Conservation (phyloP, 306 rosid species). For the Alnus rubra region DNA sequence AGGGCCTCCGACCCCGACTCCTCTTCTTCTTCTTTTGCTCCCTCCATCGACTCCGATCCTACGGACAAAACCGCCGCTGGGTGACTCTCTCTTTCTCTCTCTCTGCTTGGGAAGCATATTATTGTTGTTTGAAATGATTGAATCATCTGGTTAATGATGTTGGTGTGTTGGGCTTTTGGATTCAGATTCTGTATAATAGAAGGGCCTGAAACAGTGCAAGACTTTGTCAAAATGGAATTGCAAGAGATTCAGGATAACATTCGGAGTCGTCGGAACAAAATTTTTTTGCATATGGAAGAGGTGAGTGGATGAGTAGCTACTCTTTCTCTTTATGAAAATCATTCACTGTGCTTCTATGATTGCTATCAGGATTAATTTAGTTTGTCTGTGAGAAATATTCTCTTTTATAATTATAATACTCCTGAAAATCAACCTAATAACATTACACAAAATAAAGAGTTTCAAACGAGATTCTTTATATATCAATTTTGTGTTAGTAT, state of each 20-base stretch:
- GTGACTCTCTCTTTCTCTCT: constrained; percentile 27
- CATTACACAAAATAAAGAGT: too few relatives aligned
- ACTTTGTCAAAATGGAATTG: constrained; percentile 83
- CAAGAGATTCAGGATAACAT: constrained; percentile 88
- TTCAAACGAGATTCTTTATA: too few relatives aligned
- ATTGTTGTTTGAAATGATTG: background rate
- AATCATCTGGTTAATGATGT: background rate
- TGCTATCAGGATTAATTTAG: too few relatives aligned
- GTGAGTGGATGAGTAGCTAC: constrained; percentile 27
- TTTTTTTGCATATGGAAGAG: constrained; percentile 97
- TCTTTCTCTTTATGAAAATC: background rate
- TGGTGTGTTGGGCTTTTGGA: background rate
- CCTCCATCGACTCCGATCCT: constrained; percentile 62
- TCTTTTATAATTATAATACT: too few relatives aligned
- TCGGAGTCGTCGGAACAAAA: constrained; percentile 91
- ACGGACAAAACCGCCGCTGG: constrained; percentile 60
- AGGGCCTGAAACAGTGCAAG: constrained; percentile 91
- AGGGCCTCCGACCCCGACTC: constrained; percentile 60
- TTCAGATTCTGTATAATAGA: constrained; percentile 91
- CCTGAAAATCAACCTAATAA: too few relatives aligned
- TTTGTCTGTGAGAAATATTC: too few relatives aligned
- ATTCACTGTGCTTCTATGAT: too few relatives aligned
- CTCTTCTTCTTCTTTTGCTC: constrained; percentile 49
- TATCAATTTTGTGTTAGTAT: too few relatives aligned
- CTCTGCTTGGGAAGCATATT: background rate